Percentiles rank a stretch among this genome's conserved stretches.
phyloP scores from a whole-genome alignment of 2,329 filamentous ascomycete genomes.

The Ceratocystis eucalypticola region DNA sequence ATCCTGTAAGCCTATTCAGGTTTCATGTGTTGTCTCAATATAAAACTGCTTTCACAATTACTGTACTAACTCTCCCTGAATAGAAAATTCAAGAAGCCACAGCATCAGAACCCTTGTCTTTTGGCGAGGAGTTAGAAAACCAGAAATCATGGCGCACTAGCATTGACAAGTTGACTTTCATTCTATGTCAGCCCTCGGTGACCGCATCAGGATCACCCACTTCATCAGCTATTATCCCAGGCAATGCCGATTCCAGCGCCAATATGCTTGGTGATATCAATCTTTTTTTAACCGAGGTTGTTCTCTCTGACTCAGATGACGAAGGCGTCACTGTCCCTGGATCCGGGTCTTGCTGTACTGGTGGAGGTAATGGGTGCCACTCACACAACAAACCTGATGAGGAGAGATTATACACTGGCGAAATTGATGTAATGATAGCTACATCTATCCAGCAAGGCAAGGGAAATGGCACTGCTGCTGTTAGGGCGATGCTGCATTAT shows the following conservation, averaged over 20 bases:
- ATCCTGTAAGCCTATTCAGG: constrained; percentile 40
- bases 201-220: neutral
- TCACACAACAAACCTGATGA: constrained; percentile 8
- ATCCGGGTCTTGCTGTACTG: constrained; percentile 20
- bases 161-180: constrained; percentile 82
- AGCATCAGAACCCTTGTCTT: constrained; percentile 68
- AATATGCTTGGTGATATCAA: constrained; percentile 65
- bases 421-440: constrained; percentile 82
- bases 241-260: constrained; percentile 39
- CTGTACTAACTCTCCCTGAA: neutral
- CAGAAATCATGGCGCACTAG: constrained; percentile 75
- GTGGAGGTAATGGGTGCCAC: constrained; percentile 21
- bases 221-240: constrained; percentile 17
- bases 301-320: constrained; percentile 32
- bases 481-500: constrained; percentile 58
- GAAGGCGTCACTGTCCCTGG: constrained; percentile 22
- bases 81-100: constrained; percentile 67
- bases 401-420: constrained; percentile 40
- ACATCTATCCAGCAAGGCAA: constrained; percentile 39
- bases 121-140: constrained; percentile 79
- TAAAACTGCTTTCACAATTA: neutral
- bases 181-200: constrained; percentile 46
- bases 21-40: neutral
- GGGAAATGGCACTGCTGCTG: constrained; percentile 52
- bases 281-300: constrained; percentile 53